Evolutionary conservation across 192 early-diverging fungal genomes (phyloP).

Genomic region (Entomortierella lignicola): DNA sequence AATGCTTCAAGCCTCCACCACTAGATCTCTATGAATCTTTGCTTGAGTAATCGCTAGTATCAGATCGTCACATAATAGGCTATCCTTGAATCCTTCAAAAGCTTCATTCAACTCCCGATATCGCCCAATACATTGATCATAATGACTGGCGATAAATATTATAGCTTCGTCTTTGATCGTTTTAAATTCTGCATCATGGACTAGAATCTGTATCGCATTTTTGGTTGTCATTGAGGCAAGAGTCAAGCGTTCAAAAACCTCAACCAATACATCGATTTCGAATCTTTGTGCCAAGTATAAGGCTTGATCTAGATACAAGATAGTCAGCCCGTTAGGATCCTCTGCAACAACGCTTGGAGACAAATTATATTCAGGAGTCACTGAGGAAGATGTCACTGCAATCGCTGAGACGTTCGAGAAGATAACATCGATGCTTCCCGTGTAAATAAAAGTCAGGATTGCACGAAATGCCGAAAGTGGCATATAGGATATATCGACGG

Average conservation of each 20-base stretch:
- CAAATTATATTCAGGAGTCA: background rate
- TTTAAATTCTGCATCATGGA: background rate
- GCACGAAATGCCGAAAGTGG: background rate
- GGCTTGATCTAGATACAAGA: background rate
- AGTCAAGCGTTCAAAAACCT: background rate
- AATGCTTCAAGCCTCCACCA: too few relatives aligned
- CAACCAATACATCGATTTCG: background rate
- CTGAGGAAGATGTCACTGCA: background rate
- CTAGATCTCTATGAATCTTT: too few relatives aligned
- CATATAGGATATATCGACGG: constrained; percentile 4
- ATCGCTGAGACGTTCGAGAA: background rate
- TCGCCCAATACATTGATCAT: too few relatives aligned
- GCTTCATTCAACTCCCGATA: too few relatives aligned
- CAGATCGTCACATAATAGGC: too few relatives aligned
- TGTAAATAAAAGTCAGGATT: constrained; percentile 6
- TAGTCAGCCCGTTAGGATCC: background rate
- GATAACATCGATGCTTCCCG: background rate
- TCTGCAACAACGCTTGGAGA: background rate
- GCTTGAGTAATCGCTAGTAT: too few relatives aligned
- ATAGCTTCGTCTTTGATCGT: background rate
- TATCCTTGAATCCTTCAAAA: too few relatives aligned
- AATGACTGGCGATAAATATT: too few relatives aligned
- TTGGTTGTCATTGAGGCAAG: background rate
- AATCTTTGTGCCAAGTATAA: background rate
- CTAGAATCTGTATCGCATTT: background rate